Base-by-base conservation (phyloP, 2,329 filamentous ascomycete species). In the Pleomassaria siparia region DNA sequence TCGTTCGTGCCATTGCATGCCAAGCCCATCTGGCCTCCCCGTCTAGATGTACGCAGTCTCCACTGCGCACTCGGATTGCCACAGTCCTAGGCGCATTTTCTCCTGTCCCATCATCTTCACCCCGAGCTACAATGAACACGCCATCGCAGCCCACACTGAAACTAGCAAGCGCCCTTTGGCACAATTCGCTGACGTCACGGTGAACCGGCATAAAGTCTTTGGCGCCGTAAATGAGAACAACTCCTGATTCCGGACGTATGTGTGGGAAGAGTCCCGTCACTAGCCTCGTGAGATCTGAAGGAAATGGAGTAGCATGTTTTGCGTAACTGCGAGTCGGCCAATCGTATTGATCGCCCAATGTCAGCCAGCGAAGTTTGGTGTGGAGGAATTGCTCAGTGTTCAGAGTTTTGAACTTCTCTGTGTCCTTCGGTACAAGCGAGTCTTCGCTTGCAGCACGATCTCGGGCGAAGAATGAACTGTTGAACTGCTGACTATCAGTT, bases 161-260 rank as follows among this genome's bases (percentile, higher is more conserved):
- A 61, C 90, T 96, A 22, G 95, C 85, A 33, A 97, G 79, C 0
- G 89, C 89, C 48, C 81, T 83, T 65, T 92, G 83, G 41, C 86
- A 88, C 63, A 91, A 81, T 73, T 97, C 94, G 60, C 89, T 95
- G 44, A 97, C 91, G 65, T 99, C 94, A 10, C 94, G 85, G 73
- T 97, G 94, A 68, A 96, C 83, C 74, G 90, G 92, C 73, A 97
- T 86, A 2, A 88, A 95, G 65, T 97, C 91, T 28, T 90, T 90
- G 0, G 92, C 88, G 0, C 85, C 88, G 73, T 97, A 97, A 46
- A 97, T 80, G 66, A 97, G 96, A 58, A 96, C 83, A 52, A 97
- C 97, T 26, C 92, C 92, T 3, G 94, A 91, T 72, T 97, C 86
- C 0, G 92, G 84, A 29, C 80, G 76, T 28, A 92, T 94, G 24